Evolutionary conservation across 176 grass and related monocot species (phyloP).

Genomic region (Pontederia paniculata): DNA sequence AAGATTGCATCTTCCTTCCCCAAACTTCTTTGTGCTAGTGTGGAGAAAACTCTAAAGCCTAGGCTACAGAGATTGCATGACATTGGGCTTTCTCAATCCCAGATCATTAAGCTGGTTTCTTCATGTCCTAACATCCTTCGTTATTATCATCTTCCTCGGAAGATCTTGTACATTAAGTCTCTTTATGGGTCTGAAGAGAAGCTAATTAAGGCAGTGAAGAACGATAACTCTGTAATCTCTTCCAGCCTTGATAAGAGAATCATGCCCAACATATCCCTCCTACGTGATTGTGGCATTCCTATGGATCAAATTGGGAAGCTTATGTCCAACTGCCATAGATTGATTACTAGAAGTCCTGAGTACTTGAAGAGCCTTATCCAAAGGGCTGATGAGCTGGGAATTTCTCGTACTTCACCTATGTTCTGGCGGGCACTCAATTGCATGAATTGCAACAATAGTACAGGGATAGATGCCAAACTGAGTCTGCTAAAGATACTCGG

Average conservation of each 20-base stretch:
- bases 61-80: not conserved
- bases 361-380: not conserved
- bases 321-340: not conserved
- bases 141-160: not conserved
- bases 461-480: not conserved
- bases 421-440: not conserved
- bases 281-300: conserved; percentile 2
- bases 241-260: not conserved
- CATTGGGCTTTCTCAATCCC: not conserved
- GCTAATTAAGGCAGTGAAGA: not conserved
- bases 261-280: not conserved
- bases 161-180: not conserved
- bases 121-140: not conserved
- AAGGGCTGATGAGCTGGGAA: not conserved
- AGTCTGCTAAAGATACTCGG: not conserved
- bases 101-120: not conserved
- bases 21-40: not conserved
- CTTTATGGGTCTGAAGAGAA: not conserved
- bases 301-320: not conserved
- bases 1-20: not conserved
- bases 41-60: conserved; percentile 13
- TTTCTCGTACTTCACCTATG: not conserved
- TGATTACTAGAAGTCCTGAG: not conserved
- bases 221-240: not conserved
- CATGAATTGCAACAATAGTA: not conserved